Evolutionary conservation across 2,329 filamentous ascomycete genomes (phyloP).

Genomic region (Hypocreales sp.): DNA sequence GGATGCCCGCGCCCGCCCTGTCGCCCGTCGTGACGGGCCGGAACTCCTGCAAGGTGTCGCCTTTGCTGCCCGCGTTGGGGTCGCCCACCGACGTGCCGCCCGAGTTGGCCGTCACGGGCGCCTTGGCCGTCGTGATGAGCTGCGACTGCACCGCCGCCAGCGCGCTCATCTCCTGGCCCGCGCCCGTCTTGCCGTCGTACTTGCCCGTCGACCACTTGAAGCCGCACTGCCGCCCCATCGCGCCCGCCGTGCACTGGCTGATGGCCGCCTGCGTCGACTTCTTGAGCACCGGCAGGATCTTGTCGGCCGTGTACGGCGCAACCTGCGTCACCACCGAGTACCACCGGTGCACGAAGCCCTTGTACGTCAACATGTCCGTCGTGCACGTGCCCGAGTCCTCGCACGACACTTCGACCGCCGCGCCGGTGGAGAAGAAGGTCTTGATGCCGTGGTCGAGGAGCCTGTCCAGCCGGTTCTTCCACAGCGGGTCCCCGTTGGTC

Average conservation of each 20-base stretch:
- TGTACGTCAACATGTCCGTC: slow-evolving; percentile 48
- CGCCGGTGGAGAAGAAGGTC: slow-evolving; percentile 37
- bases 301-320: slow-evolving; percentile 33
- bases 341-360: slow-evolving; percentile 43
- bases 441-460: slow-evolving; percentile 19
- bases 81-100: slow-evolving; percentile 37
- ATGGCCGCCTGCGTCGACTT: slow-evolving; percentile 38
- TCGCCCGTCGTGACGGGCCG: slow-evolving; percentile 26
- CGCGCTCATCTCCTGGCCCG: slow-evolving; percentile 45
- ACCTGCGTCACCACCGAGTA: slow-evolving; percentile 36
- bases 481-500: slow-evolving; percentile 32
- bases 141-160: slow-evolving; percentile 38
- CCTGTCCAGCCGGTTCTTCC: slow-evolving; percentile 32
- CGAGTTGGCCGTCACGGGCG: slow-evolving; percentile 26
- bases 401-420: slow-evolving; percentile 47
- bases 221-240: slow-evolving; percentile 32
- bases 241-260: slow-evolving; percentile 36
- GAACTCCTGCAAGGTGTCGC: slow-evolving; percentile 16
- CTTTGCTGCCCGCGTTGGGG: slow-evolving; percentile 23
- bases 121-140: slow-evolving; percentile 24
- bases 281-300: slow-evolving; percentile 34
- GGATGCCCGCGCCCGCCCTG: slow-evolving; percentile 29
- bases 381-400: slow-evolving; percentile 39
- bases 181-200: slow-evolving; percentile 39
- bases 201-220: slow-evolving; percentile 34